Base-by-base conservation (phyloP, 208 protist genomes). In the Acanthamoeba sp. region DNA sequence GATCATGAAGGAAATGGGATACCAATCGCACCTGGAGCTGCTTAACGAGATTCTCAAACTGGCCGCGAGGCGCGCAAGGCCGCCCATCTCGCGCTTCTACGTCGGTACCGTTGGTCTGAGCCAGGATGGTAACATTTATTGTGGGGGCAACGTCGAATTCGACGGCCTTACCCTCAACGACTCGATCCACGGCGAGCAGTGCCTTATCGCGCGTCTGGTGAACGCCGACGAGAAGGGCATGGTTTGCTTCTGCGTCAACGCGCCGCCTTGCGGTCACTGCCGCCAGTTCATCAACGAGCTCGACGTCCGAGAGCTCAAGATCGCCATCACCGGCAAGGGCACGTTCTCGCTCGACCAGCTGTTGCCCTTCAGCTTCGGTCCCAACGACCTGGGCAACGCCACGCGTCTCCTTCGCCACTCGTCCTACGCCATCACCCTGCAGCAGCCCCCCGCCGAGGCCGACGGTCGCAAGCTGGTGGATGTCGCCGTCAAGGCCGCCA, bases 131-230 rank as follows among this genome's bases (percentile, higher is more conserved):
- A 7, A 90, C 82, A 66, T 90, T n/a, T 57, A 69, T n/a, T 90
- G 45, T 24, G 82, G 82, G 16, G 55, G 12, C 50, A 90, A 90
- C 82, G 45, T 90, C 10, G 82, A 90, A 42, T 90, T 90, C 27
- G 52, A 34, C 10, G 29, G 27, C 20, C 18, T 90, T 0, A 59
- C 27, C 29, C 82, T 90, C n/a, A 59, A 90, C 55, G 52, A 90
- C 52, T 36, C 50, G 18, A 90, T 90, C 82, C 82, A 90, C 52
- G 82, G 52, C 29, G 82, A 90, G 50, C 82, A 90, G 82, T 90
- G 45, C 82, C 82, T 90, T 6, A 45, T 90, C 16, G 55, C 52
- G 22, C 45, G 82, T n/a, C 82, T 90, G 9, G 22, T 69, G 16
- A 66, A 59, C 52, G 29, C 45, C 42, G 52, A 90, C 29, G 82